A percentile compares a stretch with the other conserved stretches of the same genome.
These are phyloP conservation scores for Breynia disticha DNA, from an alignment of 441 rosid species.

Conservation along the genomic window DNA sequence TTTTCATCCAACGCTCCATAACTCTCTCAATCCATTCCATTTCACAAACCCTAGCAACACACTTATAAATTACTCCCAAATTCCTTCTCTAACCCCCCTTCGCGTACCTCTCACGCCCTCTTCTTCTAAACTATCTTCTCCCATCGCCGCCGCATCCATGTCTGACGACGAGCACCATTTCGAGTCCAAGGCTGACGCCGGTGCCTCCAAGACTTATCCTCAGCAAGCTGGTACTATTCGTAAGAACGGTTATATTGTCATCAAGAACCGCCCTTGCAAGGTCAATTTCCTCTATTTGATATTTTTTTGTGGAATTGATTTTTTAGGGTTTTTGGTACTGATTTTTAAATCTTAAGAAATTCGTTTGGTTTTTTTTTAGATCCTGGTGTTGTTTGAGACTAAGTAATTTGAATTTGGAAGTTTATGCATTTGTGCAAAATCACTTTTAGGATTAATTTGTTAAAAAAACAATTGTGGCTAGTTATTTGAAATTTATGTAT, in stretches of 20 bases:
- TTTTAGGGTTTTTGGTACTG: neutral
- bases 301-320: neutral
- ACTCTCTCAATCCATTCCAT: neutral
- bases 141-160: conserved; percentile 32
- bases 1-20: conserved; percentile 10
- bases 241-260: conserved; percentile 79
- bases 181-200: conserved; percentile 86
- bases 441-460: no score
- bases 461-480: no score
- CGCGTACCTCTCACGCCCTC: neutral
- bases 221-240: conserved; percentile 90
- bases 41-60: no score
- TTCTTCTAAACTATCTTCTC: neutral
- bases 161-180: conserved; percentile 97
- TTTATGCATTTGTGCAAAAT: no score
- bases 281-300: conserved; percentile 6
- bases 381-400: neutral
- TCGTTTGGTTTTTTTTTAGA: no score
- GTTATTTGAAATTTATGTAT: no score
- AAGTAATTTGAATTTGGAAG: no score
- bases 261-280: conserved; percentile 81
- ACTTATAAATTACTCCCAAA: no score
- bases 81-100: neutral
- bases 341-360: no score
- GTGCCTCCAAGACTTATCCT: conserved; percentile 83